Conservation (phyloP, 352 stramenopile genomes). For the Lagenidium sp. region DNA sequence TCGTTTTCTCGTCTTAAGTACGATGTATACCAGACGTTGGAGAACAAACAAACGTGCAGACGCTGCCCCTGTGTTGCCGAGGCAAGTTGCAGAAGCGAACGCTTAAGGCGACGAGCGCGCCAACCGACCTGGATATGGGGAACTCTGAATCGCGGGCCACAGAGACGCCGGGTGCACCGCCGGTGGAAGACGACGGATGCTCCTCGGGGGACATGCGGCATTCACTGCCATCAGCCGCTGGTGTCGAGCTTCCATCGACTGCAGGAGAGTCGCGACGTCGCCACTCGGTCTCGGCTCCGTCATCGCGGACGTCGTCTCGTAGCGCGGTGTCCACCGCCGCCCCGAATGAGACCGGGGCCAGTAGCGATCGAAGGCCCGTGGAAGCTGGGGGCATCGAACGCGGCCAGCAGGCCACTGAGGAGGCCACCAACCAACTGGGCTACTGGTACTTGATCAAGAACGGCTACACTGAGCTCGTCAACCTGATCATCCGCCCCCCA, state of each 20-base stretch:
- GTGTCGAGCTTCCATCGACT: constrained; percentile 4
- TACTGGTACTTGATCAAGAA: constrained; percentile 85
- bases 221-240: constrained; percentile 10
- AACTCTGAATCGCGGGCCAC: constrained; percentile 40
- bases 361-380: constrained; percentile 1
- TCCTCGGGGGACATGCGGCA: constrained; percentile 5
- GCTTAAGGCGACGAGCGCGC: no score
- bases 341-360: no score
- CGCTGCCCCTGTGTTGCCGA: no score
- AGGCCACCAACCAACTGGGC: constrained; percentile 65
- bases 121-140: no score
- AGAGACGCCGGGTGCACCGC: constrained; percentile 12
- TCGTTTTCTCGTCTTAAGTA: no score
- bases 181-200: no score
- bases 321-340: constrained; percentile 2
- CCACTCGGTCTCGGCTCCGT: constrained; percentile 15
- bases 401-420: constrained; percentile 59
- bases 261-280: constrained; percentile 6
- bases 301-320: constrained; percentile 4
- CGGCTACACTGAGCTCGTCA: constrained; percentile 94
- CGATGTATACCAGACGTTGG: no score
- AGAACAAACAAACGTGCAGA: no score
- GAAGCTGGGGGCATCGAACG: constrained; percentile 65
- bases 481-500: constrained; percentile 96
- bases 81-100: no score